These are phyloP conservation scores for Populus hybrid DNA, from an alignment of 441 rosid genomes.

Conservation along the genomic window DNA sequence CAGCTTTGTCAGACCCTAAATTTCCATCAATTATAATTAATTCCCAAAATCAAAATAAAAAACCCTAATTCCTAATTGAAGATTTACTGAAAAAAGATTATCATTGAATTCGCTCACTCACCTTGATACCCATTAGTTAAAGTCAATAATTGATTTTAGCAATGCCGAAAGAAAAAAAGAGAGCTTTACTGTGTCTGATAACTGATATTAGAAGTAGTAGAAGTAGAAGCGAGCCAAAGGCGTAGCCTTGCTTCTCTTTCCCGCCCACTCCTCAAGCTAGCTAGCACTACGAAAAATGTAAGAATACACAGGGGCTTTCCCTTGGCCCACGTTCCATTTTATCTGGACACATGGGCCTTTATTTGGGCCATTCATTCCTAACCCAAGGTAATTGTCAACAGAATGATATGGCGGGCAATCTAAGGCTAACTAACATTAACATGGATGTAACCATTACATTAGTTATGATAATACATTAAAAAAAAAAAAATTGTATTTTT, in stretches of 20 bases:
- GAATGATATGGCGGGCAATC: no score
- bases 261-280: neutral
- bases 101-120: neutral
- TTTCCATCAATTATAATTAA: neutral
- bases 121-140: conserved; percentile 56
- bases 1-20: conserved; percentile 88
- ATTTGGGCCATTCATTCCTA: no score
- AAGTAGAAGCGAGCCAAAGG: neutral
- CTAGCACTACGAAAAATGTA: neutral
- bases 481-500: no score
- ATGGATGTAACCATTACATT: no score
- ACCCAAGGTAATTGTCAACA: no score
- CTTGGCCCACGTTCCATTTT: neutral
- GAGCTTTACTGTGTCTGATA: no score
- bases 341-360: neutral
- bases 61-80: conserved; percentile 8
- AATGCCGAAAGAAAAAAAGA: neutral
- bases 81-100: neutral
- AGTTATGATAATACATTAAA: no score
- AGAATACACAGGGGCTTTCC: neutral
- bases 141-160: neutral
- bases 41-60: neutral
- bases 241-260: neutral
- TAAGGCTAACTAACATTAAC: no score
- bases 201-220: neutral